Conservation (phyloP, 192 early-diverging fungal genomes). For the Gamsiella multidivaricata region DNA sequence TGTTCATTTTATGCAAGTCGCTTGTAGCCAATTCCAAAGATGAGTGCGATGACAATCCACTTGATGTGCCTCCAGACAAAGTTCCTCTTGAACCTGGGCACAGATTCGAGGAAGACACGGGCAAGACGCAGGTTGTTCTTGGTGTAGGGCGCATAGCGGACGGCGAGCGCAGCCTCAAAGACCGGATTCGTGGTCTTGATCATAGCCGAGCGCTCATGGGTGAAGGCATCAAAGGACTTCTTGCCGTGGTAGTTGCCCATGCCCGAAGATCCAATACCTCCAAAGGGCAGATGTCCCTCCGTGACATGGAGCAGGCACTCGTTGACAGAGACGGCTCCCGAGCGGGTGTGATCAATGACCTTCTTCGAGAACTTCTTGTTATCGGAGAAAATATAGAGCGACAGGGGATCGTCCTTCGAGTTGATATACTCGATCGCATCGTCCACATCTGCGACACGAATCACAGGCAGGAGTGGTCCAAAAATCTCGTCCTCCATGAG, state of each 20-base stretch:
- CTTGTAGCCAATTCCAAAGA: constrained; percentile 48
- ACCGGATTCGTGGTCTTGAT: constrained; percentile 55
- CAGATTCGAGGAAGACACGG: constrained; percentile 18
- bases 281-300: constrained; percentile 78
- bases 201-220: constrained; percentile 78
- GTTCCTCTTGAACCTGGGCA: constrained; percentile 44
- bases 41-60: constrained; percentile 45
- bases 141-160: constrained; percentile 47
- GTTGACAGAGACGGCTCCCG: constrained; percentile 85
- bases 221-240: constrained; percentile 82
- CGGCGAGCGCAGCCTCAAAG: constrained; percentile 18
- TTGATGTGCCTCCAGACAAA: constrained; percentile 40
- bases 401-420: constrained; percentile 78
- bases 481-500: constrained; percentile 94
- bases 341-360: constrained; percentile 75
- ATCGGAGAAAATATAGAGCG: constrained; percentile 81
- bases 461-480: constrained; percentile 89
- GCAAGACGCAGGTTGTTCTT: constrained; percentile 34
- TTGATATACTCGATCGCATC: constrained; percentile 79
- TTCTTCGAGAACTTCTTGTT: constrained; percentile 64
- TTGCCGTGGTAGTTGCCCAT: constrained; percentile 89
- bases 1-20: background rate
- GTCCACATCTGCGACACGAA: constrained; percentile 74
- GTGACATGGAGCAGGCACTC: constrained; percentile 80
- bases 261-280: constrained; percentile 88